phyloP scores from a whole-genome alignment of 495 filamentous ascomycete genomes.

The Penicillium paradoxum region DNA sequence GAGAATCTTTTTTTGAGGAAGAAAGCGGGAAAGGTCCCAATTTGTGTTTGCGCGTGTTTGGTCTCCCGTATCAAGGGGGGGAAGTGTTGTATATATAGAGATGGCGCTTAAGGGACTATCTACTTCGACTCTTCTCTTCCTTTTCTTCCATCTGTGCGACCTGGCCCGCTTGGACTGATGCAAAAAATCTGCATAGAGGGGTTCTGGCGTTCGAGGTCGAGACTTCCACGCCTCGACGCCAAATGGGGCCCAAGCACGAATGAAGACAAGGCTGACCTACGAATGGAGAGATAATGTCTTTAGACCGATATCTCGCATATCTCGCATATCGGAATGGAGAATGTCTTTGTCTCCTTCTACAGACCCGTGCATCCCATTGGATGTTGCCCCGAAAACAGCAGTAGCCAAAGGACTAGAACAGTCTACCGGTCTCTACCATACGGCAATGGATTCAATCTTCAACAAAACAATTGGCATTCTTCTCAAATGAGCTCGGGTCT shows the following conservation, averaged over 20 bases:
- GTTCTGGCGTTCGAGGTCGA: constrained; percentile 8
- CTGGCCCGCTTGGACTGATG: constrained; percentile 2
- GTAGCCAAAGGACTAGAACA: too few relatives aligned
- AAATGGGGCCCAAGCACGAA: constrained; percentile 8
- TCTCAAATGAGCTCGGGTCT: constrained; percentile 1
- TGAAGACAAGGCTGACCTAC: not conserved
- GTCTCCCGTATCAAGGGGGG: constrained; percentile 9
- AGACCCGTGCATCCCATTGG: not conserved
- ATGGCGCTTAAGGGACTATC: not conserved
- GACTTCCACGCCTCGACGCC: constrained; percentile 7
- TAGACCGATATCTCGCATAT: not conserved
- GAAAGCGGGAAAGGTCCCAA: constrained; percentile 23
- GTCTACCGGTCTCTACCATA: too few relatives aligned
- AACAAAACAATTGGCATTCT: constrained; percentile 1
- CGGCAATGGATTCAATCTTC: not conserved
- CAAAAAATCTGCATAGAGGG: constrained; percentile 7
- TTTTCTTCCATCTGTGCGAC: not conserved
- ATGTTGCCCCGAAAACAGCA: not conserved
- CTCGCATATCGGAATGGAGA: not conserved
- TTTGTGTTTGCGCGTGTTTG: constrained; percentile 31
- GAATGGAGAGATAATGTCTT: not conserved
- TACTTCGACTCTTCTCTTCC: not conserved
- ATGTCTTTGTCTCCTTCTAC: constrained; percentile 2
- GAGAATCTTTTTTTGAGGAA: constrained; percentile 26
- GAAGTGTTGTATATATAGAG: constrained; percentile 21